A percentile compares a stretch with the other conserved stretches of the same genome.
phyloP scores from a whole-genome alignment of 805 yeast species.

The Starmerella floris region DNA sequence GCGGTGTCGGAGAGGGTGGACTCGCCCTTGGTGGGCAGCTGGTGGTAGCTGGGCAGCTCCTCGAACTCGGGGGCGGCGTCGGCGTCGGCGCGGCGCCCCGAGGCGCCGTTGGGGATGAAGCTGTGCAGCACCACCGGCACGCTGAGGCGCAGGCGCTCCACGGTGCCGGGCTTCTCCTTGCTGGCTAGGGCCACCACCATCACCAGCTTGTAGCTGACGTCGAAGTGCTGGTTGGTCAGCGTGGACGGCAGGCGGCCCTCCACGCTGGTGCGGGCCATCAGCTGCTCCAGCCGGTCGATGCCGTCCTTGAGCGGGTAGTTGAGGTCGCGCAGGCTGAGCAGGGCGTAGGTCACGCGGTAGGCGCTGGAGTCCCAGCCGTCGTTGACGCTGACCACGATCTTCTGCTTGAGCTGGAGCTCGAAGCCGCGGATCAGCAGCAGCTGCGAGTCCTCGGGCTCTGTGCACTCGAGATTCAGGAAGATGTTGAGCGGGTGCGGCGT shows the following conservation, averaged over 20 bases:
- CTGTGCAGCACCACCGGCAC: constrained; percentile 9
- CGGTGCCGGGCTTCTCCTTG: constrained; percentile 9
- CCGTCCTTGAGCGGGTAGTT: constrained; percentile 11
- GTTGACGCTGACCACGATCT: constrained; percentile 13
- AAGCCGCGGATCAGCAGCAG: constrained; percentile 6
- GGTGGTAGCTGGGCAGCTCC: constrained; percentile 6
- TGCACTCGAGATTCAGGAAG: constrained; percentile 4
- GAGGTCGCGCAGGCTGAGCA: background rate
- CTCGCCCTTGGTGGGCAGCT: constrained; percentile 7
- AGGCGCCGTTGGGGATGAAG: background rate
- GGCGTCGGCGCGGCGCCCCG: background rate
- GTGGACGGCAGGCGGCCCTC: constrained; percentile 11
- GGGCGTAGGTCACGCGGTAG: constrained; percentile 3
- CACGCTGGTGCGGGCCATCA: constrained; percentile 1
- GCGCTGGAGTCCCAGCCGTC: constrained; percentile 12
- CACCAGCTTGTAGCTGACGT: constrained; percentile 14
- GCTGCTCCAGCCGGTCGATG: constrained; percentile 6
- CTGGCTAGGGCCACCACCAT: constrained; percentile 9
- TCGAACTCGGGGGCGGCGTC: background rate
- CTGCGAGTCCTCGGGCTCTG: background rate
- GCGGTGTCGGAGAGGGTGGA: background rate
- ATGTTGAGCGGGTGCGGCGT: constrained; percentile 7
- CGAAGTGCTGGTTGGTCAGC: constrained; percentile 11
- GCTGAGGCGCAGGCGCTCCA: constrained; percentile 6
- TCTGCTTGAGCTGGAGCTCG: constrained; percentile 12